phyloP scores from a whole-genome alignment of 495 filamentous ascomycete genomes.

The Xanthoparmelia taractica region DNA sequence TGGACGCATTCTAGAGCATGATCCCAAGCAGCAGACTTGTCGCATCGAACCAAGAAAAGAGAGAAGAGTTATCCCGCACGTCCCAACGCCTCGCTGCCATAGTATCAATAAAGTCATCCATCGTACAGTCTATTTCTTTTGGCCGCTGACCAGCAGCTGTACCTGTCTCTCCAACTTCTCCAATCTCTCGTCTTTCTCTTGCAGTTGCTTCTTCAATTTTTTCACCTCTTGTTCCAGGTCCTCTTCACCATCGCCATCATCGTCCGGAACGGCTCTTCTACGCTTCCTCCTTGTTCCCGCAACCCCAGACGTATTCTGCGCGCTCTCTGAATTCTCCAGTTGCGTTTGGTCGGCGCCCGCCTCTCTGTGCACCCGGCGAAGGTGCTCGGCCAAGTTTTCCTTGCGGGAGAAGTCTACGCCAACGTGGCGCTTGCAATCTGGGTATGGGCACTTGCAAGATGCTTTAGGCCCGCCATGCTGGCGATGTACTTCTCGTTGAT shows the following conservation, averaged over 20 bases:
- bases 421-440: conserved; percentile 77
- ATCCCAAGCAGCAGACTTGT: background rate
- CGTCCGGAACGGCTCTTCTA: conserved; percentile 6
- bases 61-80: background rate
- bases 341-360: conserved; percentile 6
- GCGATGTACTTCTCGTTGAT: conserved; percentile 86
- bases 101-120: background rate
- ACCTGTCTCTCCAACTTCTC: conserved; percentile 17
- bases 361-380: conserved; percentile 32
- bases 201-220: conserved; percentile 19
- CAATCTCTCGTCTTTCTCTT: conserved; percentile 20
- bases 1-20: background rate
- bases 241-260: conserved; percentile 8
- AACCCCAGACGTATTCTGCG: background rate
- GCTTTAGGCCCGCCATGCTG: conserved; percentile 79
- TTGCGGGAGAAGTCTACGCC: conserved; percentile 77
- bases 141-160: conserved; percentile 1
- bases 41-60: background rate
- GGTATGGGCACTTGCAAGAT: conserved; percentile 70
- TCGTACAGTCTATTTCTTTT: conserved; percentile 15
- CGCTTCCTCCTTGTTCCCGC: conserved; percentile 10
- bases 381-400: conserved; percentile 86
- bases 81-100: conserved; percentile 14
- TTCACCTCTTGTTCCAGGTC: conserved; percentile 21
- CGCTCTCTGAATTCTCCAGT: background rate